Evolutionary conservation across 345 rosid genomes (phyloP).

Genomic region (Citrus trifoliata): DNA sequence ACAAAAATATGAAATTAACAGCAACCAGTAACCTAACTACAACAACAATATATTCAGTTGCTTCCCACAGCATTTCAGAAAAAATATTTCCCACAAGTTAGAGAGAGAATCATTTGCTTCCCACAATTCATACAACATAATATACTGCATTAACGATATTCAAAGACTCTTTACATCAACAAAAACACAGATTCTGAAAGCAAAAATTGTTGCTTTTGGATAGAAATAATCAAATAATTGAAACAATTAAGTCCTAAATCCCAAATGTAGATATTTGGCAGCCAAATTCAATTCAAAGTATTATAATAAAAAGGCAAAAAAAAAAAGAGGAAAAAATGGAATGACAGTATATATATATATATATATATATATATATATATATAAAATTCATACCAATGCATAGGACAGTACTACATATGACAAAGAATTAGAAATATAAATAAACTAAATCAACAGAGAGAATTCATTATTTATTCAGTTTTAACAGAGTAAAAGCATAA

Average conservation of each 20-base stretch:
- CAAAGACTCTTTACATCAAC: not conserved
- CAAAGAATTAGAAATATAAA: not conserved
- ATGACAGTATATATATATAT: not conserved
- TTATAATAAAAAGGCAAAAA: not conserved
- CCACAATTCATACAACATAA: not conserved
- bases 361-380: too few relatives aligned
- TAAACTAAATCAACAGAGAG: not conserved
- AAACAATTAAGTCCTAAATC: not conserved
- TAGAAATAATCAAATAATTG: not conserved
- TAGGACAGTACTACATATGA: not conserved
- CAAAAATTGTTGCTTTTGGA: not conserved
- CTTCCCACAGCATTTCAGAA: not conserved
- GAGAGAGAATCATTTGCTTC: not conserved
- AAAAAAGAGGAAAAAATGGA: not conserved
- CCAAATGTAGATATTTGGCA: not conserved
- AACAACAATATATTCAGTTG: not conserved
- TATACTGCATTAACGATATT: not conserved
- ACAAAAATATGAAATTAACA: not conserved
- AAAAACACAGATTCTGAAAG: not conserved
- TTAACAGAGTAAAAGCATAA: not conserved
- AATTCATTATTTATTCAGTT: not conserved
- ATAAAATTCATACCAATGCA: not conserved
- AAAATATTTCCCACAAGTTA: not conserved
- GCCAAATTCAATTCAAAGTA: not conserved
- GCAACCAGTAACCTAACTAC: not conserved